Evolutionary conservation across 176 grass and related monocot genomes (phyloP).

Genomic region (Oryza nivara): DNA sequence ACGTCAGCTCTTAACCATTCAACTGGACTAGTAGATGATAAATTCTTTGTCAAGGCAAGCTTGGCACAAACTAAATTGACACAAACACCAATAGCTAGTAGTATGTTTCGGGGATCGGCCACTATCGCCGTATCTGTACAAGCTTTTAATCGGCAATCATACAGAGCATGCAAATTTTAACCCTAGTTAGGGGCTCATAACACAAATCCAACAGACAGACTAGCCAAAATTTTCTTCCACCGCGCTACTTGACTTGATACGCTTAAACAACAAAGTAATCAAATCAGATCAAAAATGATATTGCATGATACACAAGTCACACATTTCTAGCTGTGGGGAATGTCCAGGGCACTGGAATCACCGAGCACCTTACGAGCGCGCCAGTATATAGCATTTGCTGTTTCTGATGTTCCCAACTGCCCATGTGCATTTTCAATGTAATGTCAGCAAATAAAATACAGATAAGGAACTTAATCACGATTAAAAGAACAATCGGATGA

Average conservation of each 20-base stretch:
- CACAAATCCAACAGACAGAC: background rate
- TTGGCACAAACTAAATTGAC: background rate
- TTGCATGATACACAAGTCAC: background rate
- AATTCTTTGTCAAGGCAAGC: background rate
- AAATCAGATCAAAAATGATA: constrained; percentile 39
- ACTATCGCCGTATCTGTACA: background rate
- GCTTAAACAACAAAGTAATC: background rate
- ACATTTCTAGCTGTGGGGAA: constrained; percentile 23
- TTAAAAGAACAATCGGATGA: background rate
- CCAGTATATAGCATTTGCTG: constrained; percentile 61
- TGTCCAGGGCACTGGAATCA: constrained; percentile 37
- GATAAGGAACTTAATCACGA: background rate
- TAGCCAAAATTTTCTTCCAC: background rate
- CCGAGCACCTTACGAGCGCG: constrained; percentile 61
- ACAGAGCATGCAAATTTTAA: background rate
- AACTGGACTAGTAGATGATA: too few relatives aligned
- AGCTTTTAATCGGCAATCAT: background rate
- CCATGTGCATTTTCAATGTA: background rate
- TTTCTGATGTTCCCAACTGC: constrained; percentile 68
- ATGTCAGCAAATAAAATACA: background rate
- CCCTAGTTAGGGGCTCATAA: background rate
- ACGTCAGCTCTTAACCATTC: background rate
- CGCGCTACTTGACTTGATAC: background rate
- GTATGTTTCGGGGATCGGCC: background rate
- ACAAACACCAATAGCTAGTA: background rate